Evolutionary conservation across 192 early-diverging fungal genomes (phyloP), one percentile per base, ranked within the genome.

Genomic region (Backusella circina): DNA sequence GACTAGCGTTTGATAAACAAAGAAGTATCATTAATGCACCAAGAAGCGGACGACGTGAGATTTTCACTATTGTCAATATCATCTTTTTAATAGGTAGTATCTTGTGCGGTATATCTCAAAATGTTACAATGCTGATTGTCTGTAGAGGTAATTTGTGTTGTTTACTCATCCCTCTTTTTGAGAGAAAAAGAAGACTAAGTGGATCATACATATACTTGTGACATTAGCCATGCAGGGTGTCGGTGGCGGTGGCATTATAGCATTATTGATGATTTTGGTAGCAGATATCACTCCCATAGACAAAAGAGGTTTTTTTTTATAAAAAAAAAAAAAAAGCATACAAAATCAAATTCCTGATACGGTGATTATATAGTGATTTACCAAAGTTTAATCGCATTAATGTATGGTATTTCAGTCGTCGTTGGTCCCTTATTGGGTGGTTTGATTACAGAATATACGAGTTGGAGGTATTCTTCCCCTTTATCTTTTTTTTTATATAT

Each of bases 231-330:
- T 95, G 72, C 88, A 90, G 28, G 94, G 94, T 47, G 71, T 94
- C 44, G 94, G 94, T 47, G 86, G 73, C 41, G 78, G 68, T 64
- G 78, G 78, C 39, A 68, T 79, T 8, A 80, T 92, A 68, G 76
- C 87, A 21, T 51, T 89, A 32, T 84, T 88, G 57, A 75, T 92
- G 75, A 88, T 94, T 95, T 47, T 71, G 86, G 13, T 93, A 94
- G 81, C 74, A 94, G 54, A 89, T 94, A 18, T 73, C 82, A 5
- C 67, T 79, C 9, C 81, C 84, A 66, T 90, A 95, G 72, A 83
- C 89, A 61, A 90, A 90, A 71, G 33, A 21, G 50, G 44, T 61
- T 44, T 44, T 23, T 12, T 16, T 16, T 28, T 1, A 26, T 16
- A 41, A 23, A 57, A 51, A 30, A 33, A 31, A 28, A 32, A 16